phyloP scores from a whole-genome alignment of 2,329 filamentous ascomycete genomes.

The Pseudocercospora macadamiae region DNA sequence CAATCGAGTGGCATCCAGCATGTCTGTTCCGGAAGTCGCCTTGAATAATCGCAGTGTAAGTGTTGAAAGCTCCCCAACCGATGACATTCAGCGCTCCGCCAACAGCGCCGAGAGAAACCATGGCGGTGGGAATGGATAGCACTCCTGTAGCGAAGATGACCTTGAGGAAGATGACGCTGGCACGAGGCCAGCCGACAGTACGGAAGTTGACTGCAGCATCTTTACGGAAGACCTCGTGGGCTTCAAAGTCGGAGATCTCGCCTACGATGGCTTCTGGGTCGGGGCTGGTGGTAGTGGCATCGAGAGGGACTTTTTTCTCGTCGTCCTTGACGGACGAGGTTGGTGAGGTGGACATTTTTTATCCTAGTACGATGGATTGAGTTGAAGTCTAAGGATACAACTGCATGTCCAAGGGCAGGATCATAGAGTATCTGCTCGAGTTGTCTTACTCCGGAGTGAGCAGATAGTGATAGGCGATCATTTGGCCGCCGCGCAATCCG shows the following conservation, averaged over 20 bases:
- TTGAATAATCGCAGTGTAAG: conserved; percentile 49
- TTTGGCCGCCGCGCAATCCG: neutral
- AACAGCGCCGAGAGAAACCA: conserved; percentile 53
- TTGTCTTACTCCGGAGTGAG: too few species aligned
- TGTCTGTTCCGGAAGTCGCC: conserved; percentile 55
- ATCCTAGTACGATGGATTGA: neutral
- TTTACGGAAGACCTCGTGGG: conserved; percentile 55
- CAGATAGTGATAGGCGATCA: conserved; percentile 1
- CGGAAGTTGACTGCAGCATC: conserved; percentile 56
- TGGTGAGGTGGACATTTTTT: conserved; percentile 9
- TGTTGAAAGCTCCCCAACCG: conserved; percentile 54
- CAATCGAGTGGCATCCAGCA: conserved; percentile 56
- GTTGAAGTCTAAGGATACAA: too few species aligned
- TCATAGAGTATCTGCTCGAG: too few species aligned
- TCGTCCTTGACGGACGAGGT: neutral
- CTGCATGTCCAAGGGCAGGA: too few species aligned
- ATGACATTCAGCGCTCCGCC: conserved; percentile 53
- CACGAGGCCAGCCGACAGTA: conserved; percentile 56
- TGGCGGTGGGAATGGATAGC: conserved; percentile 52
- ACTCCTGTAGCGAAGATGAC: conserved; percentile 56
- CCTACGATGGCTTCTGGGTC: conserved; percentile 16
- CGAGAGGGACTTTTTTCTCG: conserved; percentile 23
- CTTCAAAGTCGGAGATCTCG: conserved; percentile 35
- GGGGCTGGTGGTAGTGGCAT: conserved; percentile 11
- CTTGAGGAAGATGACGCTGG: conserved; percentile 58